A percentile compares a stretch with the other conserved stretches of the same genome.
Conservation (phyloP, 768 basidiomycete genomes). For the Nidularia sp. region DNA sequence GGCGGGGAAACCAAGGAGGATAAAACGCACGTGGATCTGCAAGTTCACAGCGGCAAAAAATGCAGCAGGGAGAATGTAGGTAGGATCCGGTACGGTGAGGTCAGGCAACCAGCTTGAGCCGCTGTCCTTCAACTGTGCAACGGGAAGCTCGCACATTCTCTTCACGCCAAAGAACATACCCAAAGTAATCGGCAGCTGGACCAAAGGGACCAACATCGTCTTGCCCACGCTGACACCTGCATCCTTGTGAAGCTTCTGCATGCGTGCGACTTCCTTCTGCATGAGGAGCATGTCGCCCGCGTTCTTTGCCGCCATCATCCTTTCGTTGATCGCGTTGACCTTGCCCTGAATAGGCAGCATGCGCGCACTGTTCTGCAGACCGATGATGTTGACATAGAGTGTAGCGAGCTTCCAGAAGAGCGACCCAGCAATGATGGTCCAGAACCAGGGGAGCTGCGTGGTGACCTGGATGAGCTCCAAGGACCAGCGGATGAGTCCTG, state of each 20-base stretch:
- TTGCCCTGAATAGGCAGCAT: constrained; percentile 58
- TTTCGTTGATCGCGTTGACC: constrained; percentile 41
- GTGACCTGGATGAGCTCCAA: constrained; percentile 68
- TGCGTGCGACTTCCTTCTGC: constrained; percentile 46
- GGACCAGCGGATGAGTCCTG: constrained; percentile 57
- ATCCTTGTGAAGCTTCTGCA: constrained; percentile 54
- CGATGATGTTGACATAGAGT: constrained; percentile 56
- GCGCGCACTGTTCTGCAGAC: constrained; percentile 52
- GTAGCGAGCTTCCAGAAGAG: constrained; percentile 56
- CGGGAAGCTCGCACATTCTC: constrained; percentile 46
- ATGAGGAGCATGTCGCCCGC: constrained; percentile 42
- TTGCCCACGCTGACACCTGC: constrained; percentile 57
- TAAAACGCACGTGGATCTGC: not conserved
- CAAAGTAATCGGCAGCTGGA: constrained; percentile 75
- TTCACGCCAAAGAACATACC: constrained; percentile 82
- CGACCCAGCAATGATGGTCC: constrained; percentile 69
- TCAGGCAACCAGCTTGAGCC: not conserved
- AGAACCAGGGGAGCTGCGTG: constrained; percentile 78
- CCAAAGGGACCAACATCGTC: constrained; percentile 41
- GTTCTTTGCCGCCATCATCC: constrained; percentile 29
- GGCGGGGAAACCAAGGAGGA: not conserved
- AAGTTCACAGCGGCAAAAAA: not conserved
- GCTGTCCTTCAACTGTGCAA: not conserved
- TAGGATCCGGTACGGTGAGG: not conserved
- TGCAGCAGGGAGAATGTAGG: not conserved